Base-by-base conservation (phyloP, 225 moss, liverwort and hornwort genomes). In the Bryoerythrophyllum caledonicum region DNA sequence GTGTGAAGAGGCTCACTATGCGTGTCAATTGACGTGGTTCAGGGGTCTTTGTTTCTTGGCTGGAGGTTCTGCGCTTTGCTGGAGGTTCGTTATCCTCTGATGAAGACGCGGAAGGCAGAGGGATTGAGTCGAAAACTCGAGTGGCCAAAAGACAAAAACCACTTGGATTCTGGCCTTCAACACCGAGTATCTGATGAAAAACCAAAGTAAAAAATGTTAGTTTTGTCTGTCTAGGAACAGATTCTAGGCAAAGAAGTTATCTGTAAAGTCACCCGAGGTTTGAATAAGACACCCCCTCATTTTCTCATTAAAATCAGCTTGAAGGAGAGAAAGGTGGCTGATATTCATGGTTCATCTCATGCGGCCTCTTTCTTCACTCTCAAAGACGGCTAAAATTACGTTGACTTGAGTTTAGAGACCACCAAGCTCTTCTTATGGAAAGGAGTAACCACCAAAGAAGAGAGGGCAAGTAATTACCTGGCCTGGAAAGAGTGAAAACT, bases 111-210 rank as follows among this genome's bases (percentile, higher is more conserved):
- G 65, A 63, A 44, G 83, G 59, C 7, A 74, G 62, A 54, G 89
- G 84, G 54, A 71, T 40, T 23, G 83, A 60, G 72, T 86, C 85
- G 13, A 83, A 80, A 78, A 94, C 68, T 38, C 90, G 86, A 61
- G 86, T 80, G 28, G 86, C 90, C 71, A 94, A 78, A 27, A 94
- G 76, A 69, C 93, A 94, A 65, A 91, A 74, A 13, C 93, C 93
- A 76, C 93, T 94, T 79, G 93, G 93, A 63, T 94, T 94, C 15
- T 88, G 83, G 30, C 93, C 93, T 83, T 91, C 93, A 71, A 94
- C 82, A 56, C 88, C 91, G 58, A 94, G 19, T 5, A 93, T 78
- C 93, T 93, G 79, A 30, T 5, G 16, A 37, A 52, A 60, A 20
- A 25, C 37, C 40, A 15, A 59, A 27, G 21, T 34, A 27, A 61